Evolutionary conservation across 441 rosid species (phyloP), one percentile per base, ranked within the genome.

Genomic region (Melastoma candidum): DNA sequence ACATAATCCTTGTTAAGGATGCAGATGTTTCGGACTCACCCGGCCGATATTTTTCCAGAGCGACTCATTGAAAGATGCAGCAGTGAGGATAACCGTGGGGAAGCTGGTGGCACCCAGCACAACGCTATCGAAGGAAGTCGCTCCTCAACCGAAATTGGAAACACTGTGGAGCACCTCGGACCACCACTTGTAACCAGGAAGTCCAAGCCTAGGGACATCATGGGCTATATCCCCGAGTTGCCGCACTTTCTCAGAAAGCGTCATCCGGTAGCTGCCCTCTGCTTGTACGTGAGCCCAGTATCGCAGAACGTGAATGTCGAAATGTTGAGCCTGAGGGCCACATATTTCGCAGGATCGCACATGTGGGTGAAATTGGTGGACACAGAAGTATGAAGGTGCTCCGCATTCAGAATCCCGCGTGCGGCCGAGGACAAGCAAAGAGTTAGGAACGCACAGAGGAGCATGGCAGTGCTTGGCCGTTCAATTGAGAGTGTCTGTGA

Each of bases 81-180:
- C 24, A 0, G 32, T 25, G 44, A 60, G 73, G 50, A 69, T 64
- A 8, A 60, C 66, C 0, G 63, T 14, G 2, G 69, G 73, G 47
- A 69, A 64, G 26, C 66, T 69, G 1, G 69, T 64, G 4, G 69
- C 69, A 1, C 50, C 41, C 0, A 66, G 60, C 3, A 60, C 50
- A 0, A 48, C 11, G 0, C 46, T 41, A 5, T 57, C 63, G 0
- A 60, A 64, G 26, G 12, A 45, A 1, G 66, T 45, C 7, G 41
- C 41, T 32, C 66, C 60, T 0, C 39, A 27, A 0, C 66, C 60
- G 17, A 44, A 17, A 1, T 17, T 0, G 9, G 73, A 59, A 25
- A 69, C 56, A 0, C 73, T 69, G 12, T 69, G 73, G 1, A 69
- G 57, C 2, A 59, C 69, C 59, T 69, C 73, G 1, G 59, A 59